phyloP scores from a whole-genome alignment of 345 rosid genomes.

The Citrus glauca region DNA sequence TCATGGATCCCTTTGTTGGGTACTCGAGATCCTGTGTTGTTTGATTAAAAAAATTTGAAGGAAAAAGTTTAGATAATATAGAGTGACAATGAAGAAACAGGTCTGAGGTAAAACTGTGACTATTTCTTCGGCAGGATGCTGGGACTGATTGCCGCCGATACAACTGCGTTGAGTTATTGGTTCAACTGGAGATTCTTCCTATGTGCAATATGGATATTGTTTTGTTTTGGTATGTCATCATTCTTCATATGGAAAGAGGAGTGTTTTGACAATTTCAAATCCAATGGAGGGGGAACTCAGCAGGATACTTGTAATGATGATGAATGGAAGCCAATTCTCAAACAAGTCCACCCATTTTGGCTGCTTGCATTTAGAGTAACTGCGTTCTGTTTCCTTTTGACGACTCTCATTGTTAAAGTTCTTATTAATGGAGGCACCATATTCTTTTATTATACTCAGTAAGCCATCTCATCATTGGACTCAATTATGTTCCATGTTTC shows the following conservation, averaged over 20 bases:
- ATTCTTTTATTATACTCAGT: conserved; percentile 60
- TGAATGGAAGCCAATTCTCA: conserved; percentile 61
- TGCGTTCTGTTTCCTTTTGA: conserved; percentile 52
- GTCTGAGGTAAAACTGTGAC: not conserved
- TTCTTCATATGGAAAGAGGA: conserved; percentile 49
- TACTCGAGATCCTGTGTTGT: not conserved
- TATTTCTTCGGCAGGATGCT: conserved; percentile 33
- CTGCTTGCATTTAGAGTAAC: conserved; percentile 46
- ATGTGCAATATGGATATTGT: conserved; percentile 53
- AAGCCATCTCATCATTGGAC: conserved; percentile 21
- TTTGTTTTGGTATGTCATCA: conserved; percentile 35
- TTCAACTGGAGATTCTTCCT: conserved; percentile 65
- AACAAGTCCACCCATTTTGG: conserved; percentile 57
- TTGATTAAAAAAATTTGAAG: not conserved
- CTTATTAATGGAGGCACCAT: conserved; percentile 33
- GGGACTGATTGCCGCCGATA: conserved; percentile 16
- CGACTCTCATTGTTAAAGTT: conserved; percentile 27
- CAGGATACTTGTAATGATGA: conserved; percentile 28
- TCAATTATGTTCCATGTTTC: not conserved
- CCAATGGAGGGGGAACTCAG: conserved; percentile 21
- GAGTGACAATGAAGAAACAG: not conserved
- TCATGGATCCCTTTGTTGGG: not conserved
- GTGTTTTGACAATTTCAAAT: conserved; percentile 21
- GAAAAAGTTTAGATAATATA: not conserved
- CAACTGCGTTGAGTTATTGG: conserved; percentile 54